Percentiles rank a stretch among this genome's conserved stretches.
These are phyloP conservation scores for Paramecium octaurelia DNA, from an alignment of 73 alveolate genomes.

Conservation along the genomic window DNA sequence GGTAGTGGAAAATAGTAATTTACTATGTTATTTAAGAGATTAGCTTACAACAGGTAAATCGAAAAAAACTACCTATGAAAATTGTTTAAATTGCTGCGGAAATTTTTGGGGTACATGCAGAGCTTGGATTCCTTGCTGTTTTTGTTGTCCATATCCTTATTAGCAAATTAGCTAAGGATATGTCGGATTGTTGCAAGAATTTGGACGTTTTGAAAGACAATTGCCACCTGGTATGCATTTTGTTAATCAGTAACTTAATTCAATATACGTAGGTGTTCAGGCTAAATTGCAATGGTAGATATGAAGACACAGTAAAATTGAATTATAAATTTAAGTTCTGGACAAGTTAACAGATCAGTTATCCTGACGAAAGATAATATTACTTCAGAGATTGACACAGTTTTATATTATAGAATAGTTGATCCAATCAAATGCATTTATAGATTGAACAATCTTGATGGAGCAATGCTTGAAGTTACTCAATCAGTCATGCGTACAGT, in stretches of 20 bases:
- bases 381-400: conserved; percentile 23
- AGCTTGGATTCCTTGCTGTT: conserved; percentile 43
- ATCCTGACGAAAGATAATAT: conserved; percentile 51
- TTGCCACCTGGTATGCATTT: conserved; percentile 20
- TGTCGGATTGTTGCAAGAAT: conserved; percentile 30
- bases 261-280: conserved; percentile 10
- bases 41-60: background rate
- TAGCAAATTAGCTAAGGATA: background rate
- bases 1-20: background rate
- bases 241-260: background rate
- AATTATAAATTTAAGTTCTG: background rate
- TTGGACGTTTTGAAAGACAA: background rate
- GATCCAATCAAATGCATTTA: conserved; percentile 49
- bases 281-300: background rate
- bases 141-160: conserved; percentile 27
- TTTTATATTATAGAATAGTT: conserved; percentile 51
- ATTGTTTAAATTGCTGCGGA: conserved; percentile 17
- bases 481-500: conserved; percentile 44
- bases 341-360: background rate
- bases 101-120: conserved; percentile 11
- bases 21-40: background rate
- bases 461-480: conserved; percentile 47
- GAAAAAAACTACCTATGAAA: background rate
- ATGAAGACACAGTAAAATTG: conserved; percentile 35
- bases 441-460: background rate